Conservation (phyloP, 1,139 yeast species). For the Yamadazyma diospyri region DNA sequence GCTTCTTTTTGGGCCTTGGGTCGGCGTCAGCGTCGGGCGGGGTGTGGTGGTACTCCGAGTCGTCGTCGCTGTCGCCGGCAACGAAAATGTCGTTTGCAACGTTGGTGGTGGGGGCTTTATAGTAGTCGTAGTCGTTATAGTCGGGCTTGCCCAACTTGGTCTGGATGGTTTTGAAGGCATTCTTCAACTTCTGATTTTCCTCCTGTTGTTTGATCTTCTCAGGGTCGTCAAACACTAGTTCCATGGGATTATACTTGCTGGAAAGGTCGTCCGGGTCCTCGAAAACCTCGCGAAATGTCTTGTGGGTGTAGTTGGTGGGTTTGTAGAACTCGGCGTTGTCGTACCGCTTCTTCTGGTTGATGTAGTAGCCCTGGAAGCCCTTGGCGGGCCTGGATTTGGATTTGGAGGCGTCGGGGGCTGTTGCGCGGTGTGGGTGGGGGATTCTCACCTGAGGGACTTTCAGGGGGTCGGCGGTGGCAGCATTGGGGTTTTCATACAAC, state of each 20-base stretch:
- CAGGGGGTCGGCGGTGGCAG: constrained; percentile 11
- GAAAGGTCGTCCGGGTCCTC: constrained; percentile 28
- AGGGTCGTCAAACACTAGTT: constrained; percentile 35
- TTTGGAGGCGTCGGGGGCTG: constrained; percentile 3
- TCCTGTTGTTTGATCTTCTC: constrained; percentile 18
- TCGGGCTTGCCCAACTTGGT: constrained; percentile 30
- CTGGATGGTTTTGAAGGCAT: constrained; percentile 28
- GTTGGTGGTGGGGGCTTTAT: constrained; percentile 11
- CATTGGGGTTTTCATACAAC: constrained; percentile 2
- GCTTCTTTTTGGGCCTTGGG: constrained; percentile 22
- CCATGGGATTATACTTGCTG: constrained; percentile 40
- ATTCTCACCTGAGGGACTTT: constrained; percentile 10
- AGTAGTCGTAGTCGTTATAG: constrained; percentile 37
- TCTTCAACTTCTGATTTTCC: constrained; percentile 22
- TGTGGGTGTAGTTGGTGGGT: constrained; percentile 40
- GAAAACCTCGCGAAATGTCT: constrained; percentile 40
- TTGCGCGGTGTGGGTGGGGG: constrained; percentile 6
- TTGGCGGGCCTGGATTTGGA: constrained; percentile 1
- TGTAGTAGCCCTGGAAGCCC: constrained; percentile 30
- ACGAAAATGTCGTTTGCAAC: constrained; percentile 9
- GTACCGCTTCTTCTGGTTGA: constrained; percentile 32
- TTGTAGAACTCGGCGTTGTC: constrained; percentile 32
- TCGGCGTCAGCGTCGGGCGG: constrained; percentile 8
- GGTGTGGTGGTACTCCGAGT: constrained; percentile 16
- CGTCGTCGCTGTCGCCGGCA: constrained; percentile 17